Evolutionary conservation across 306 rosid genomes (phyloP), one percentile per base, ranked within the genome.

Genomic region (Trichosanthes truncata): DNA sequence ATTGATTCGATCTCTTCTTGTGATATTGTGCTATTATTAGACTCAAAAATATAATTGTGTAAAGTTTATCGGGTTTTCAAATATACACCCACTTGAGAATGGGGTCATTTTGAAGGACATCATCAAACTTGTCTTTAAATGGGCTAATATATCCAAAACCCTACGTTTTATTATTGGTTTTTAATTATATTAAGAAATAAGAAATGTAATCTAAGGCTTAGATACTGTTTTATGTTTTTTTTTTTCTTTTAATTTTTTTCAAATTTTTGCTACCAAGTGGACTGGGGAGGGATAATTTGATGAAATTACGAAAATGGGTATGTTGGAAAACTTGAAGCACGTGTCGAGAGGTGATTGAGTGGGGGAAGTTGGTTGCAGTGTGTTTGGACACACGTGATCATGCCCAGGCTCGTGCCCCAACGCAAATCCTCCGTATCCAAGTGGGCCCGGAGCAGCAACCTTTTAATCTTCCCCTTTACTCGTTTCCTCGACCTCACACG

Each of bases 351-450:
- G 35, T 48, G 15, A 62, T 67, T 51, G 48, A 20, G 2, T 7
- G 1, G 0, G 0, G 1, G 9, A 20, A 20, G 13, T 9, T 11
- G 4, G 12, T 1, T 51, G 78, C 8, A 20, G 48, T 4, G 23
- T 49, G 9, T 3, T 7, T 3, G 90, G 89, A 80, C 85, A 89
- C 97, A 94, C 84, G 93, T 88, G 98, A 94, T 83, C 41, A 65
- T 35, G 55, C 75, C 69, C 75, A 76, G 7, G 46, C 68, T 71
- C 26, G 17, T 79, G 93, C 80, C 87, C 94, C 98, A 87, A 92
- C 91, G 74, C 56, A 82, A 96, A 90, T 90, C 92, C 93, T 89
- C 91, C 88, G 92, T 90, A 94, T 94, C 98, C 82, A 73, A 17
- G 33, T 80, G 90, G 85, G 79, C 96, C 92, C 82, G 17, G 33